phyloP scores from a whole-genome alignment of 2,329 filamentous ascomycete genomes.

The Stenocarpella maydis region DNA sequence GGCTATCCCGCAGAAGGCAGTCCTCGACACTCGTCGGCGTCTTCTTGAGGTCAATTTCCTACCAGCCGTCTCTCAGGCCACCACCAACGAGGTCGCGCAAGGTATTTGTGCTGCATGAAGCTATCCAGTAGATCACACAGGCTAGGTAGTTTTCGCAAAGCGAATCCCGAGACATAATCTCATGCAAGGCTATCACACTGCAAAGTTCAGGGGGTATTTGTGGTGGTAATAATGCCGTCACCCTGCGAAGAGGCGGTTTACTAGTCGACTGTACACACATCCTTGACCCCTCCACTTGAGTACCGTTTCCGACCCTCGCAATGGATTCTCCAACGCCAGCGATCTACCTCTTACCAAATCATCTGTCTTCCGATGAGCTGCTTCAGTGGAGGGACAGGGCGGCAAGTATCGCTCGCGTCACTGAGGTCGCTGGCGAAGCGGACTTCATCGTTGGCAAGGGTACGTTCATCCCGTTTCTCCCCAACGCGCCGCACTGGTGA shows the following conservation, averaged over 20 bases:
- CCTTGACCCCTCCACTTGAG: background rate
- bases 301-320: background rate
- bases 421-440: conserved; percentile 76
- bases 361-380: conserved; percentile 70
- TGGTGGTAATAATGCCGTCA: conserved; percentile 11
- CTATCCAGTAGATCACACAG: background rate
- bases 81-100: background rate
- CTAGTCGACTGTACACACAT: background rate
- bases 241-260: too few species aligned
- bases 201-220: background rate
- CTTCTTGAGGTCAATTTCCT: too few species aligned
- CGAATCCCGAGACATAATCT: background rate
- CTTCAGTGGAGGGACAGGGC: conserved; percentile 72
- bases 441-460: conserved; percentile 76
- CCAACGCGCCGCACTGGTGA: too few species aligned
- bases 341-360: conserved; percentile 77
- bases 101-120: background rate
- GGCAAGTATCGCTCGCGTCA: conserved; percentile 74
- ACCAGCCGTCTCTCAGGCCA: background rate
- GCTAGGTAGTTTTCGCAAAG: background rate
- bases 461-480: background rate
- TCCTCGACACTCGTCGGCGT: too few species aligned
- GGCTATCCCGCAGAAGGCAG: background rate
- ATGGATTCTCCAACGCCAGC: conserved; percentile 60
- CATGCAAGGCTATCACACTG: background rate